Base-by-base conservation (phyloP, 2,329 filamentous ascomycete genomes). In the Exserohilum turcica region DNA sequence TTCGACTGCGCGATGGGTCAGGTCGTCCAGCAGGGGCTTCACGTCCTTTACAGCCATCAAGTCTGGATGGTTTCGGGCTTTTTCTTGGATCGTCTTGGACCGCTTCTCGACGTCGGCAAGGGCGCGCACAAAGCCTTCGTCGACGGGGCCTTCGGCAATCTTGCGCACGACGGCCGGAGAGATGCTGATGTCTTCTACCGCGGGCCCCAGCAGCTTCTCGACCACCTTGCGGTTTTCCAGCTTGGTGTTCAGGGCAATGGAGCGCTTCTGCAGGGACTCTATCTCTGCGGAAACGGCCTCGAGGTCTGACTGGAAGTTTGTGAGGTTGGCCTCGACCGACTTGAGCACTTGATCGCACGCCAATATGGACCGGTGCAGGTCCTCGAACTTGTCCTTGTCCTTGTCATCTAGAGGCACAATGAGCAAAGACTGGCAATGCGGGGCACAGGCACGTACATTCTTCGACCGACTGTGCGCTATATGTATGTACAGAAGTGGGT, bases 211-310 rank as follows among this genome's bases (percentile, higher is more conserved):
- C 1, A 91, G 82, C 73, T 90, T 92, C 76, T 97, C 94, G 4
- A 97, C 91, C 13, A 89, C 86, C 71, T 89, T 92, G 31, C 95
- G 84, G 68, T 97, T 97, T 61, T 96, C 89, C 27, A 99, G 79
- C 66, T 92, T 87, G 31, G 90, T 86, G 64, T 91, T 97, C 54
- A 99, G 77, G 6, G 88, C 86, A 9, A 88, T 84, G 0, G 94
- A 99, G 40, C 94, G 86, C 45, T 88, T 87, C 76, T 99, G 94
- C 35, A 99, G 78, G 2, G 87, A 92, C 76, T 99, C 94, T 45
- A 99, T 99, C 72, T 99, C 94, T 6, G 92, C 88, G 1, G 94
- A 97, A 10, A 99, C 94, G 12, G 86, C 85, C 7, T 91, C 93
- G 9, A 99, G 84, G 74, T 99, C 95, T 55, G 92, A 90, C 71